A percentile compares a stretch with the other conserved stretches of the same genome.
Evolutionary conservation across 106 monocot species (phyloP).

Genomic region (Alisma plantagoaquatica): DNA sequence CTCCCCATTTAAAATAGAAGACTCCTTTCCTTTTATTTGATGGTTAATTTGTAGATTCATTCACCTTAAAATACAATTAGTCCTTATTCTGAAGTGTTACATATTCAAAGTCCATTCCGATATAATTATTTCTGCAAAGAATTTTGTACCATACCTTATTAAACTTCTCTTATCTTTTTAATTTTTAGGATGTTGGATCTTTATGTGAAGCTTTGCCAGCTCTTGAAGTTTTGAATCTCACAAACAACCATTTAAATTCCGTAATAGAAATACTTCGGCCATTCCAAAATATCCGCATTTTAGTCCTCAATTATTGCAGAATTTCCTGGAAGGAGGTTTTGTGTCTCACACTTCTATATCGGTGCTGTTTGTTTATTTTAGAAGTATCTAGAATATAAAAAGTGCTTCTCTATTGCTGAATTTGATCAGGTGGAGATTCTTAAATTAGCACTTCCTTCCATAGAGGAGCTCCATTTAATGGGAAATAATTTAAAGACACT

Average conservation of each 20-base stretch:
- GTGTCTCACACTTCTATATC: neutral
- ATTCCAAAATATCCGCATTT: constrained; percentile 40
- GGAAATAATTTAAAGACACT: constrained; percentile 49
- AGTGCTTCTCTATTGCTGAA: constrained; percentile 11
- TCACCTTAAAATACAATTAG: no score
- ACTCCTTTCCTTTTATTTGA: no score
- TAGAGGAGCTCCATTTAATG: constrained; percentile 90
- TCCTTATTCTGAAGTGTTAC: no score
- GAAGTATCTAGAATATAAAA: no score
- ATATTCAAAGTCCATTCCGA: no score
- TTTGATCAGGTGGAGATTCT: constrained; percentile 74
- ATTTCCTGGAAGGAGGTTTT: constrained; percentile 73
- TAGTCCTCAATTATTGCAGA: constrained; percentile 86
- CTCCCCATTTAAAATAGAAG: no score
- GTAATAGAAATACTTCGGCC: constrained; percentile 33
- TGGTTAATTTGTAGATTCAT: no score
- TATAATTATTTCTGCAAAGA: no score
- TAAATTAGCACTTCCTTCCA: constrained; percentile 38
- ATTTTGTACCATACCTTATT: no score
- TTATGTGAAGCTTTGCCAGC: constrained; percentile 72
- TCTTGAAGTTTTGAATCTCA: constrained; percentile 68
- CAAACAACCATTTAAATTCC: constrained; percentile 46
- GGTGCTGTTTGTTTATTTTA: no score
- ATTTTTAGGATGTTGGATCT: constrained; percentile 59
- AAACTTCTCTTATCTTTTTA: constrained; percentile 1